These are phyloP conservation scores for Candida adriatica DNA, from an alignment of 805 yeast genomes.

Conservation along the genomic window DNA sequence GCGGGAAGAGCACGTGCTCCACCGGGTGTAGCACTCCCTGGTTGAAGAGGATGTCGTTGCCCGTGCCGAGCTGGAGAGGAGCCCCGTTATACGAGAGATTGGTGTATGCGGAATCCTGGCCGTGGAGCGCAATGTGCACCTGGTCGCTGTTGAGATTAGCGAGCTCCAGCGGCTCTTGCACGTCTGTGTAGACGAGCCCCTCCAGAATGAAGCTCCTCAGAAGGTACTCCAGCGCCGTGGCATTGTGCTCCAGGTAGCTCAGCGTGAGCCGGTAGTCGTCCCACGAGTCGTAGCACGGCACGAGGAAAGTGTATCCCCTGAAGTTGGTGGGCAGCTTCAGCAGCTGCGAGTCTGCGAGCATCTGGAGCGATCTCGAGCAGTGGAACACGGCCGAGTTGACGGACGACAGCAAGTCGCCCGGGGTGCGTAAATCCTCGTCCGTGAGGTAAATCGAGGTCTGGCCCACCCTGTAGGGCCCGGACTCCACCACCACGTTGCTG, in stretches of 20 bases:
- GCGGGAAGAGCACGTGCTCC: conserved; percentile 50
- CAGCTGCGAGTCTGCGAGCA: conserved; percentile 45
- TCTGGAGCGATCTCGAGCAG: conserved; percentile 59
- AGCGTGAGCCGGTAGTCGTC: conserved; percentile 49
- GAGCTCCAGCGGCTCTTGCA: conserved; percentile 22
- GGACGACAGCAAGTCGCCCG: conserved; percentile 56
- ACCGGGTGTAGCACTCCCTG: conserved; percentile 83
- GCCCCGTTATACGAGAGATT: conserved; percentile 18
- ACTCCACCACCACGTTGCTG: conserved; percentile 43
- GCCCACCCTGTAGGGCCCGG: conserved; percentile 44
- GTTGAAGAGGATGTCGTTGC: conserved; percentile 64
- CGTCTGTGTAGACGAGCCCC: conserved; percentile 62
- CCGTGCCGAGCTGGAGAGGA: conserved; percentile 22
- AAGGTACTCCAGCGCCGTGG: conserved; percentile 41
- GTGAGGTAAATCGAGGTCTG: conserved; percentile 62
- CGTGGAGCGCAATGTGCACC: conserved; percentile 15
- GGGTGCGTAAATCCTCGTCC: conserved; percentile 54
- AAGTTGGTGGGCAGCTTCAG: conserved; percentile 45
- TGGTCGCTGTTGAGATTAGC: conserved; percentile 26
- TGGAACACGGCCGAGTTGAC: conserved; percentile 50
- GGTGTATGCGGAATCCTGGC: conserved; percentile 18
- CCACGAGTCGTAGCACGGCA: conserved; percentile 81
- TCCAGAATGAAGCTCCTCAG: conserved; percentile 55
- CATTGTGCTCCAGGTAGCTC: conserved; percentile 49
- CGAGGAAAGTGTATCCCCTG: conserved; percentile 64